phyloP scores from a whole-genome alignment of 2,329 filamentous ascomycete species.

The Paracorniculantispora psalliotae region DNA sequence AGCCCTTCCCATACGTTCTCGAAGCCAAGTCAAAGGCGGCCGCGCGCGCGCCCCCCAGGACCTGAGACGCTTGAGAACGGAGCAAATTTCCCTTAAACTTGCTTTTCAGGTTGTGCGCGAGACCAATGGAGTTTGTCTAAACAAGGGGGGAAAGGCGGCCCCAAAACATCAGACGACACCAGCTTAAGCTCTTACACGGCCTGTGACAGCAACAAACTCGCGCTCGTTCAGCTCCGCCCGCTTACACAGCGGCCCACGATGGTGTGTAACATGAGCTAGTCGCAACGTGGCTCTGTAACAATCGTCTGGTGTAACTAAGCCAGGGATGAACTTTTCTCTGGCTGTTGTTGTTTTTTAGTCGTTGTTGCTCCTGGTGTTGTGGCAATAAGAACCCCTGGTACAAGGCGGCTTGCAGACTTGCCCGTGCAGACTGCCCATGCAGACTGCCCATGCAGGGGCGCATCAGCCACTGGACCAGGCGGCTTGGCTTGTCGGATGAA shows the following conservation, averaged over 20 bases:
- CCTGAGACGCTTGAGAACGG: constrained; percentile 1
- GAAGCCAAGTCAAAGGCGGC: too few species aligned
- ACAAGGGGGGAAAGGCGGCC: neutral
- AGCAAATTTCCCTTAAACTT: neutral
- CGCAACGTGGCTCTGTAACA: neutral
- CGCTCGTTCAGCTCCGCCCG: neutral
- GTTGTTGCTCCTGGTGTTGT: too few species aligned
- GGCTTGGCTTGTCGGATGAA: neutral
- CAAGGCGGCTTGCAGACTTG: neutral
- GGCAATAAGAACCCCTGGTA: neutral
- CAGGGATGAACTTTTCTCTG: neutral
- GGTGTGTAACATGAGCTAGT: neutral
- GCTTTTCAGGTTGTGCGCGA: too few species aligned
- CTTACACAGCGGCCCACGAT: neutral
- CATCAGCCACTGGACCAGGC: neutral
- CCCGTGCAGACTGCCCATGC: neutral
- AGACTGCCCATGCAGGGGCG: neutral
- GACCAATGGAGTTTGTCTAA: neutral
- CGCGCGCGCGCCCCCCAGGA: neutral
- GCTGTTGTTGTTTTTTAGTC: neutral
- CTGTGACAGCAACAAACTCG: neutral
- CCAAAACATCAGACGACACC: constrained; percentile 6
- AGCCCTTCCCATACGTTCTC: neutral
- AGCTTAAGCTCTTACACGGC: constrained; percentile 6
- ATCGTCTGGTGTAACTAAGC: neutral